phyloP scores from a whole-genome alignment of 73 alveolate genomes.

The Stentor coeruleus region DNA sequence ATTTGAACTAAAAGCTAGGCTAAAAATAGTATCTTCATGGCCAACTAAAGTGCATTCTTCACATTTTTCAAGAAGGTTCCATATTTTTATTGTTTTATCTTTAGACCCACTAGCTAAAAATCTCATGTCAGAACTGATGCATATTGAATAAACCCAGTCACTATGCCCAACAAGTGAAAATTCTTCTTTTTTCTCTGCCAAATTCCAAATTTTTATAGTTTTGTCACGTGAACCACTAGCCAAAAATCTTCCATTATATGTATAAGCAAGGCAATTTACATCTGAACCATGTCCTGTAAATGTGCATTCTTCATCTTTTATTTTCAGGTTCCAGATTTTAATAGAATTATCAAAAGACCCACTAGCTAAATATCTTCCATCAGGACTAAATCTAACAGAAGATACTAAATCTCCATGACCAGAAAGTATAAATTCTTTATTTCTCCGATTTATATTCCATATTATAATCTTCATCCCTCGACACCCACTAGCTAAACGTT shows the following conservation, averaged over 20 bases:
- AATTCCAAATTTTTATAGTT: not conserved
- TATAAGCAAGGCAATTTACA: not conserved
- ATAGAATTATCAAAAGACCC: not conserved
- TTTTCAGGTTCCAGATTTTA: not conserved
- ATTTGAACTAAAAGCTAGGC: not conserved
- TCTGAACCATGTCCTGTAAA: not conserved
- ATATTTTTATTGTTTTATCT: no score
- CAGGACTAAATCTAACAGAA: not conserved
- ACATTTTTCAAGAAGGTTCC: no score
- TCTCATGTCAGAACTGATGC: no score
- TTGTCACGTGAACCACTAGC: not conserved
- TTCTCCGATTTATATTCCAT: not conserved
- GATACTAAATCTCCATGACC: not conserved
- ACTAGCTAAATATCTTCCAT: not conserved
- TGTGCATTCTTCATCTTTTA: not conserved
- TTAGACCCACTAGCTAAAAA: no score
- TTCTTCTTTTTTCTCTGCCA: not conserved
- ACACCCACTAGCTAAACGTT: not conserved
- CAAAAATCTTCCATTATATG: not conserved
- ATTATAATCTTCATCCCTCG: not conserved
- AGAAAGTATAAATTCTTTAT: not conserved
- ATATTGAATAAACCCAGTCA: no score
- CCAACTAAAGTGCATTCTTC: no score
- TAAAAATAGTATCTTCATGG: not conserved
- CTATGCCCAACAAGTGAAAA: no score